Base-by-base conservation (phyloP, 306 rosid genomes). In the Erythrophleum fordii region DNA sequence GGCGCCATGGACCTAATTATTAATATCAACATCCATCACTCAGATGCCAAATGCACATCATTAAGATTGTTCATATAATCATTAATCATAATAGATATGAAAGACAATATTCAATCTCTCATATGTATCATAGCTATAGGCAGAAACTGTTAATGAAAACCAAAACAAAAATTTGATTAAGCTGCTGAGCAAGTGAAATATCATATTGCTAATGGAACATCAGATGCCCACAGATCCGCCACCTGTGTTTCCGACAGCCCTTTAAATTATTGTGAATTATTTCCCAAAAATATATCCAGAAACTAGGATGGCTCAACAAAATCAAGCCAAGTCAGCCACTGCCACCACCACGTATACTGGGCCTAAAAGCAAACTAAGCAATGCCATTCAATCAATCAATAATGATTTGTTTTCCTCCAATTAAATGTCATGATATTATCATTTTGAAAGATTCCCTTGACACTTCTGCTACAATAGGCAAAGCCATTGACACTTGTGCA, bases 1-100 rank as follows among this genome's bases (percentile, higher is more conserved):
- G 69, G 96, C 90, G 72, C 84, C 87, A 82, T 92, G 97, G 76
- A 79, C 91, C 99, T 95, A 90, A 83, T 78, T 74, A 80, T 67
- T 73, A 51, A 86, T 56, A 51, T 58, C 39, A 82, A 42, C 49
- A 58, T 75, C 73, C 83, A 62, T 83, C 83, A 85, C 71, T 17
- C 9, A 26, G 12, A 60, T 44, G 59, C 79, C 18, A 37, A 39
- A 7, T 77, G 37, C 55, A 67, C 69, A 58, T 35, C 6, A 72
- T 12, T 26, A 14, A 60, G 53, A 72, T 34, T 42, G 39, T n/a
- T 77, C 26, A 31, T 3, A 60, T 31, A 42, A 75, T 53, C n/a
- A 53, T 39, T 60, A 18, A 5, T 73, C 62, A 31, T 5, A 73
- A 70, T 39, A 80, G 28, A 76, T n/a, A 69, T 35, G 29, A 37